Evolutionary conservation across 73 alveolate species (phyloP).

Genomic region (Uronychia binucleata): DNA sequence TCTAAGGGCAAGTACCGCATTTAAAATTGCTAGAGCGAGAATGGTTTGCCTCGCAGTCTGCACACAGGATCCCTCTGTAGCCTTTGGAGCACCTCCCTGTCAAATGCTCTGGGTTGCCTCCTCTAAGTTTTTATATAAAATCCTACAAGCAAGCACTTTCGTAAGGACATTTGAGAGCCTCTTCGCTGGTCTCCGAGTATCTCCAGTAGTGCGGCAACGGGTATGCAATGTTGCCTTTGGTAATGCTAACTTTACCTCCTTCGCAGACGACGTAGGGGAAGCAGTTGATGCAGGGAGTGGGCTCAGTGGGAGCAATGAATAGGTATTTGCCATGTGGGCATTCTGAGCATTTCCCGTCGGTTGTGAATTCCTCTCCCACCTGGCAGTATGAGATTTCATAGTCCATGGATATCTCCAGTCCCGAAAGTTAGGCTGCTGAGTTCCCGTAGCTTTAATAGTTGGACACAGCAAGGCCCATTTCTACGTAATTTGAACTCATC

Average conservation of each 20-base stretch:
- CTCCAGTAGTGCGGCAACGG: conserved; percentile 56
- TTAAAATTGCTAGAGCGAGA: conserved; percentile 2
- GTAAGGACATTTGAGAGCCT: conserved; percentile 50
- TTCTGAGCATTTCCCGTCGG: not conserved
- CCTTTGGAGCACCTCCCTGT: conserved; percentile 31
- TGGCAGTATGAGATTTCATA: not conserved
- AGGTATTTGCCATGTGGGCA: not conserved
- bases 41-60: conserved; percentile 8
- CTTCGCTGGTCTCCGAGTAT: conserved; percentile 23
- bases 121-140: not conserved
- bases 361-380: not conserved
- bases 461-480: not conserved
- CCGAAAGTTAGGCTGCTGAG: not conserved
- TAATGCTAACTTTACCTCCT: no score
- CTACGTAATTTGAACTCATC: not conserved
- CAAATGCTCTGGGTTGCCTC: conserved; percentile 5
- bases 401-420: not conserved
- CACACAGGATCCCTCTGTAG: conserved; percentile 41
- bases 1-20: conserved; percentile 38
- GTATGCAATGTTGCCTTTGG: no score
- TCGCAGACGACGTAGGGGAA: conserved; percentile 7
- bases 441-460: not conserved
- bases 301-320: not conserved
- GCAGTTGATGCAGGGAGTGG: not conserved
- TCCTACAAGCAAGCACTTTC: conserved; percentile 50